Evolutionary conservation across 2,329 filamentous ascomycete species (phyloP).

Genomic region (Chaetomiaceae sp.): DNA sequence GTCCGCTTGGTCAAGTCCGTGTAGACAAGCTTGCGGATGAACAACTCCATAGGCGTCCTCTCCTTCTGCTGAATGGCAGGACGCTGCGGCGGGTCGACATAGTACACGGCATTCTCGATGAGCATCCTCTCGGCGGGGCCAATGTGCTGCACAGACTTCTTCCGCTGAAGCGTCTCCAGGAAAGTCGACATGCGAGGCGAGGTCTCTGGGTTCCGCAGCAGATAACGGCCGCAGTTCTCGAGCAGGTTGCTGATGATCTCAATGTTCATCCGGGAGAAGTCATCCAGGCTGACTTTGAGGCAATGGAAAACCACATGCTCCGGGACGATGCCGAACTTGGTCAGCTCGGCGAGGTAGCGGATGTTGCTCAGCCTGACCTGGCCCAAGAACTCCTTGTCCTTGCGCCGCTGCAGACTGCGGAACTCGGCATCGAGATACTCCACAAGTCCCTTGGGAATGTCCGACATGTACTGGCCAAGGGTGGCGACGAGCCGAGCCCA

Average conservation of each 20-base stretch:
- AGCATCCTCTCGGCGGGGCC: conserved; percentile 96
- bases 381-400: conserved; percentile 94
- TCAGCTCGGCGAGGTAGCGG: conserved; percentile 94
- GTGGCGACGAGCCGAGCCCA: conserved; percentile 94
- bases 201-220: conserved; percentile 88
- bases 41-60: conserved; percentile 85
- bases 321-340: conserved; percentile 95
- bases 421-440: conserved; percentile 95
- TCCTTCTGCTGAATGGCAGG: conserved; percentile 96
- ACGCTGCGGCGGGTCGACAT: conserved; percentile 90
- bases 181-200: conserved; percentile 91
- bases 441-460: conserved; percentile 87
- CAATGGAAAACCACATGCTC: conserved; percentile 99
- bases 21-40: conserved; percentile 89
- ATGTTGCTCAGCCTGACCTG: conserved; percentile 93
- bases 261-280: conserved; percentile 98
- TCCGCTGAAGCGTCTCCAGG: conserved; percentile 88
- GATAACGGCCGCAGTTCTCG: conserved; percentile 92
- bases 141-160: conserved; percentile 92
- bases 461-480: conserved; percentile 86
- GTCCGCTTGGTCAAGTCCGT: conserved; percentile 91
- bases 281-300: conserved; percentile 92
- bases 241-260: conserved; percentile 95
- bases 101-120: conserved; percentile 96
- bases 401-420: conserved; percentile 89